phyloP scores from a whole-genome alignment of 495 filamentous ascomycete genomes.

The Penicillium waksmanii region DNA sequence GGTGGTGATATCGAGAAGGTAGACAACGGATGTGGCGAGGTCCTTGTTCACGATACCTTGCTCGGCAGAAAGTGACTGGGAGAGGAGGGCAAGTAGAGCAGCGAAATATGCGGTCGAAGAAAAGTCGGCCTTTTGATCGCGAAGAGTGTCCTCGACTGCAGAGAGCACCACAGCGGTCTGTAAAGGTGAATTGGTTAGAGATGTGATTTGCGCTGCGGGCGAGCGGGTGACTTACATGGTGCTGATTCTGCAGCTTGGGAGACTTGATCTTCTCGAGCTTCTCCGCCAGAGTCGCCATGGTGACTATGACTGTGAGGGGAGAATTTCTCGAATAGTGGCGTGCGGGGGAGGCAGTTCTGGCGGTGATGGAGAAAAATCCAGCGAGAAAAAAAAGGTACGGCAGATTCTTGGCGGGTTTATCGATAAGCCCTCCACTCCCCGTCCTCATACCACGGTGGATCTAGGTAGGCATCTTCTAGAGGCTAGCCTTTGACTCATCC shows the following conservation, averaged over 20 bases:
- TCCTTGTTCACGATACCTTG: constrained; percentile 77
- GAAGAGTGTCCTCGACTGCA: constrained; percentile 89
- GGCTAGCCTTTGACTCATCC: not conserved
- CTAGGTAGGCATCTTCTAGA: no score
- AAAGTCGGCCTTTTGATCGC: constrained; percentile 78
- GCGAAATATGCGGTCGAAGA: constrained; percentile 93
- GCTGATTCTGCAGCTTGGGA: constrained; percentile 93
- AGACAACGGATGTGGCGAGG: constrained; percentile 84
- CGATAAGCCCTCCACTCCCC: constrained; percentile 18
- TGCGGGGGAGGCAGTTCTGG: constrained; percentile 39
- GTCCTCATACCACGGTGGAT: no score
- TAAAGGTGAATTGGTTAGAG: constrained; percentile 18
- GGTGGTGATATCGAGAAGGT: constrained; percentile 90
- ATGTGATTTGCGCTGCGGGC: constrained; percentile 4
- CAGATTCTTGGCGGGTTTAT: constrained; percentile 40
- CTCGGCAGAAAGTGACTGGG: constrained; percentile 66
- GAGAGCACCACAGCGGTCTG: constrained; percentile 87
- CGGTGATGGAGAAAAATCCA: constrained; percentile 34
- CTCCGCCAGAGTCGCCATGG: constrained; percentile 76
- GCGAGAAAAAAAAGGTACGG: constrained; percentile 40
- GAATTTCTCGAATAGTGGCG: constrained; percentile 20
- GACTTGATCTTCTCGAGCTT: constrained; percentile 95
- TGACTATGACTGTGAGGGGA: constrained; percentile 36
- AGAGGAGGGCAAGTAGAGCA: constrained; percentile 88
- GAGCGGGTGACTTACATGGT: constrained; percentile 65